These are phyloP conservation scores for Malassezia japonica DNA, from an alignment of 1,284 basidiomycete species.

Conservation along the genomic window DNA sequence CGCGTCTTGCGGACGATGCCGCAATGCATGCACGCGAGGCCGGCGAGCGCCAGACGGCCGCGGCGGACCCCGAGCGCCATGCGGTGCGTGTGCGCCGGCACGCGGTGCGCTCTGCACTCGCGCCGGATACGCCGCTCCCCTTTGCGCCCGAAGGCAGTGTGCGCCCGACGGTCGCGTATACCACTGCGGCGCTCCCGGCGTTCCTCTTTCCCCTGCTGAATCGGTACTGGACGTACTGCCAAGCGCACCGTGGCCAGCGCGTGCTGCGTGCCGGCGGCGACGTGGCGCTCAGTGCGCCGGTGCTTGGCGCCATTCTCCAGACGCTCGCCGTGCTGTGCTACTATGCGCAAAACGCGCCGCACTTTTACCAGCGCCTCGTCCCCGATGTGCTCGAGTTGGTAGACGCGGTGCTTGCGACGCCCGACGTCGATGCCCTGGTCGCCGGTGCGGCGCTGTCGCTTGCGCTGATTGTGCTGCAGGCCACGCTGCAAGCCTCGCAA, in stretches of 20 bases:
- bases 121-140: background rate
- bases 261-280: conserved; percentile 9
- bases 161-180: conserved; percentile 49
- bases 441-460: conserved; percentile 4
- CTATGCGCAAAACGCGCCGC: conserved; percentile 1
- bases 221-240: background rate
- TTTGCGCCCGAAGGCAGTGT: conserved; percentile 8
- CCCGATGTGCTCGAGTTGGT: conserved; percentile 7
- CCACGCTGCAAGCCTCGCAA: background rate
- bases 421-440: conserved; percentile 22
- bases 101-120: background rate
- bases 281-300: background rate
- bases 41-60: conserved; percentile 20
- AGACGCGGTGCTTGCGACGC: conserved; percentile 10
- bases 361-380: background rate
- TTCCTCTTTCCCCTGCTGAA: conserved; percentile 12
- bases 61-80: background rate
- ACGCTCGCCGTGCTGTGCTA: conserved; percentile 14
- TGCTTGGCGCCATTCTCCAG: conserved; percentile 6
- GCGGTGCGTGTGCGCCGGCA: background rate
- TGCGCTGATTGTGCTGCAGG: conserved; percentile 10
- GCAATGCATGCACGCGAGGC: background rate
- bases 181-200: background rate
- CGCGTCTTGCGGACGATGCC: conserved; percentile 8
- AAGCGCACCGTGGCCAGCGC: background rate